Base-by-base conservation (phyloP, 306 rosid species). In the Acacia confusa region DNA sequence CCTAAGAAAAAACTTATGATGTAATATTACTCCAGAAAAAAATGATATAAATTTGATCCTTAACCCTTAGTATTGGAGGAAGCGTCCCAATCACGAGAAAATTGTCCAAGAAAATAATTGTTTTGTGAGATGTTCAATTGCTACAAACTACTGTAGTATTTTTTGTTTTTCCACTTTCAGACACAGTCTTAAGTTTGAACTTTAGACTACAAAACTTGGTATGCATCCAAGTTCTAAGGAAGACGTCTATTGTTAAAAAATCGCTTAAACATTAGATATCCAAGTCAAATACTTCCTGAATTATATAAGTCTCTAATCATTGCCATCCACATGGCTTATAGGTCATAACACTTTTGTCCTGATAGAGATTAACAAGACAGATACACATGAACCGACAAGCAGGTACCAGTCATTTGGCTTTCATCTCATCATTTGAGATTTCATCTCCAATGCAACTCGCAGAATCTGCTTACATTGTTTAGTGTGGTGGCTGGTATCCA, bases 391-490 rank as follows among this genome's bases (percentile, higher is more conserved):
- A 55, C 27, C 28, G 3, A 55, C 19, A 12, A 14, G 52, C 52
- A 47, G 4, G 47, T 8, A 50, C 17, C 17, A 67, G 34, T 34
- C 6, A 27, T 27, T 63, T 27, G 4, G 40, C 19, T 9, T 32
- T 32, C 0, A 5, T 19, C 5, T 30, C 14, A 8, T 20, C 65
- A 28, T 30, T 32, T 20, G 4, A 19, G 70, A 24, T 57, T 36
- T 80, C 66, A 80, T 27, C 72, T 50, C 87, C 87, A 84, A 32
- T 30, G 48, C 61, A 84, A 44, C 41, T 60, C 24, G 52, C 70
- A 78, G 71, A 65, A 71, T 66, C 68, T 72, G 71, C 60, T 1
- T 41, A 84, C 65, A 9, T 58, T 76, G 41, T 66, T 61, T 25
- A 53, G 80, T 27, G 48, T 70, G 11, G 41, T 25, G 57, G n/a